A percentile compares a stretch with the other conserved stretches of the same genome.
Conservation (phyloP, 108 stramenopile species). For the Cyclostephanos invisitatus region DNA sequence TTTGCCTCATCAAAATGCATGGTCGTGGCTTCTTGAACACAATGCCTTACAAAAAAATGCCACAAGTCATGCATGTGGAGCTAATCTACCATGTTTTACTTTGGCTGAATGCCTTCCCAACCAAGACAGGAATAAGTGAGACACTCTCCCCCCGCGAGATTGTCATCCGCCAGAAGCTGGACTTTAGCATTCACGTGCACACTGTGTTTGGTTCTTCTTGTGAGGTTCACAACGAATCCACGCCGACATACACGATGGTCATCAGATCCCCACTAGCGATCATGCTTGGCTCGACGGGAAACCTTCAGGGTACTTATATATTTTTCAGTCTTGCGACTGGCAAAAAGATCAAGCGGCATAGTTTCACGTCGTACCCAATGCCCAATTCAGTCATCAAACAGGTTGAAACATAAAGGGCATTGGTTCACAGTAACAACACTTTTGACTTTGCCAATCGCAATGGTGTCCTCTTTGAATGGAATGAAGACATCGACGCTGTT, state of each 20-base stretch:
- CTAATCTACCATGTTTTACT: conserved; percentile 16
- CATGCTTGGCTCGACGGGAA: conserved; percentile 17
- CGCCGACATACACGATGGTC: background rate
- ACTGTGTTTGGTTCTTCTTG: background rate
- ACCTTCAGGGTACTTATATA: conserved; percentile 38
- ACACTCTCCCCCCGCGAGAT: conserved; percentile 21
- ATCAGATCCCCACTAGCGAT: conserved; percentile 22
- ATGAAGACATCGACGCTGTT: no score
- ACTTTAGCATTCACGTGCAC: conserved; percentile 14
- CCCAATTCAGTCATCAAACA: background rate
- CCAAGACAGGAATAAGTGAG: conserved; percentile 17
- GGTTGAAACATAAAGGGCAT: background rate
- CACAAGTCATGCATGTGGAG: conserved; percentile 6
- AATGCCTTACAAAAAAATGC: conserved; percentile 12
- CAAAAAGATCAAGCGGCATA: conserved; percentile 12
- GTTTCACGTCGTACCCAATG: background rate
- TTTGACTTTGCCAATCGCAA: no score
- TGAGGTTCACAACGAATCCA: background rate
- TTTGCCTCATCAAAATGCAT: conserved; percentile 15
- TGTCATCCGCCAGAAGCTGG: conserved; percentile 6
- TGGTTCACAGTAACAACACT: background rate
- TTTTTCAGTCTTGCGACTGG: conserved; percentile 25
- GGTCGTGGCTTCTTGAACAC: background rate
- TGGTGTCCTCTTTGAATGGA: no score
- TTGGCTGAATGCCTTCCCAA: conserved; percentile 37